These are phyloP conservation scores for Dichotomocladium elegans DNA, from an alignment of 371 early-diverging fungal species.

Conservation along the genomic window DNA sequence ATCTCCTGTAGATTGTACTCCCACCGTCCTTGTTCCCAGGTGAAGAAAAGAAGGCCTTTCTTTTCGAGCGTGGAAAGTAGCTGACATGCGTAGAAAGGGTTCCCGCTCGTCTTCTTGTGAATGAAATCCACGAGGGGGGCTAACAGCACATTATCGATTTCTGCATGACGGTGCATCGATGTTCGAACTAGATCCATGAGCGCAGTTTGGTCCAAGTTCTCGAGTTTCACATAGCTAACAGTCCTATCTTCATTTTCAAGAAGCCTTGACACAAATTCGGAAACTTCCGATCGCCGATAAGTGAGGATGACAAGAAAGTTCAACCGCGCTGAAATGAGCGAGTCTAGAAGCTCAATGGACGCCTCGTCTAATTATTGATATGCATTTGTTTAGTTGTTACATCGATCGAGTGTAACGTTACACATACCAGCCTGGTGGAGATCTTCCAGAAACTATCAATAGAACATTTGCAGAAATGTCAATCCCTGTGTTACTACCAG, in stretches of 20 bases:
- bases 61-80: conserved; percentile 36
- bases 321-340: conserved; percentile 36
- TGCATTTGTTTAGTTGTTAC: not conserved
- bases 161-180: conserved; percentile 38
- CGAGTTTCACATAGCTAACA: conserved; percentile 32
- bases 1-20: conserved; percentile 46
- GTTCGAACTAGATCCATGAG: conserved; percentile 37
- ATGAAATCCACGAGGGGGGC: conserved; percentile 41
- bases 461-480: not conserved
- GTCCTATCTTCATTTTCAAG: conserved; percentile 26
- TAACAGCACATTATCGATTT: conserved; percentile 27
- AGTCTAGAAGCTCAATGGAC: conserved; percentile 39
- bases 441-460: conserved; percentile 45
- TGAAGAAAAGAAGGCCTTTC: conserved; percentile 41
- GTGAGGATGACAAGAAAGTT: conserved; percentile 38
- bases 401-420: conserved; percentile 4
- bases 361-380: conserved; percentile 31
- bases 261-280: conserved; percentile 12
- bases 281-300: conserved; percentile 26
- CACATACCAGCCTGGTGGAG: conserved; percentile 49
- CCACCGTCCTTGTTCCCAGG: conserved; percentile 45
- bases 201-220: conserved; percentile 31
- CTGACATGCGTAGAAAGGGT: conserved; percentile 43
- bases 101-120: conserved; percentile 33
- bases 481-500: not conserved